Conservation (phyloP, 306 rosid genomes). For the Pyrus communis region DNA sequence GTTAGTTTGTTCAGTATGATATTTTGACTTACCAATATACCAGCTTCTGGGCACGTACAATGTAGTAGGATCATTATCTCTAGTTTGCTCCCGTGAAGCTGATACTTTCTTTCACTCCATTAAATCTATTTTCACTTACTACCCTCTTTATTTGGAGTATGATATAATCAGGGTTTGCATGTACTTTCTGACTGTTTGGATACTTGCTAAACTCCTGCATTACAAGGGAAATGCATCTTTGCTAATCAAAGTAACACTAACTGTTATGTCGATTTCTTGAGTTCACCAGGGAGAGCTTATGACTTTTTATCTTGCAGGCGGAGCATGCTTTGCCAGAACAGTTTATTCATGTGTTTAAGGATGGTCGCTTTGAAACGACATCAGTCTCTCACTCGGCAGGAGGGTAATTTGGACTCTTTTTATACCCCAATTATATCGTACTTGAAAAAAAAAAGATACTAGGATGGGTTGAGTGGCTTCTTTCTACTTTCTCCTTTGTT, state of each 20-base stretch:
- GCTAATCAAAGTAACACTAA: neutral
- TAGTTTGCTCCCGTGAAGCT: neutral
- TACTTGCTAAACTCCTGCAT: neutral
- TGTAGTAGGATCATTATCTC: neutral
- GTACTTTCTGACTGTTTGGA: neutral
- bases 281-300: neutral
- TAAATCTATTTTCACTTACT: neutral
- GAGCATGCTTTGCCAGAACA: constrained; percentile 97
- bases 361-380: constrained; percentile 79
- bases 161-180: neutral
- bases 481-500: constrained; percentile 28
- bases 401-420: constrained; percentile 45
- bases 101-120: neutral
- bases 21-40: neutral
- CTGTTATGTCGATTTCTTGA: neutral
- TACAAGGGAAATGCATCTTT: neutral
- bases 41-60: neutral
- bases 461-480: constrained; percentile 23
- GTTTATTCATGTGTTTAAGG: constrained; percentile 56
- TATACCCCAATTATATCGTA: neutral
- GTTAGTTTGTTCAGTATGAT: neutral
- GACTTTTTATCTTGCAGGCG: constrained; percentile 37
- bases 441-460: neutral
- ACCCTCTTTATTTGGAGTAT: neutral
- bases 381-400: constrained; percentile 97